Evolutionary conservation across 2,329 filamentous ascomycete species (phyloP).

Genomic region (Magnaporthiopsis incrustans): DNA sequence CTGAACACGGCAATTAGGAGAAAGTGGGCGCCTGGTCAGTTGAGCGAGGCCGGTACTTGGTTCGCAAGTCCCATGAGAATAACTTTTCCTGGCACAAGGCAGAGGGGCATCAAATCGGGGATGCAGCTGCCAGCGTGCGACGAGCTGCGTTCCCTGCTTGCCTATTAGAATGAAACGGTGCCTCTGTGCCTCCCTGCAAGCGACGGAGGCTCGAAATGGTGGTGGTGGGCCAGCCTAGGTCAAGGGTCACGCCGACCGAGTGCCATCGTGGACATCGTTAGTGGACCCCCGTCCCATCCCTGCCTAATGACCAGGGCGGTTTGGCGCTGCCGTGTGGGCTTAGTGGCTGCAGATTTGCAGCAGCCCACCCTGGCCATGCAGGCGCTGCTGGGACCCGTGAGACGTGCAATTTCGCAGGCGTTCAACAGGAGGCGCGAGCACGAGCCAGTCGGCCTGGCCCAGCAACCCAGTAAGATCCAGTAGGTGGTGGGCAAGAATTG

Average conservation of each 20-base stretch:
- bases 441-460: background rate
- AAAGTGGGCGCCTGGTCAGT: background rate
- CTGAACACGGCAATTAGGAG: background rate
- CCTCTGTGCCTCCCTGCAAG: background rate
- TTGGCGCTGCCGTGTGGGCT: background rate
- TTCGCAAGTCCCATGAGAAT: background rate
- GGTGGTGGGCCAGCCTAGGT: background rate
- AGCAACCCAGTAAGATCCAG: background rate
- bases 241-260: background rate
- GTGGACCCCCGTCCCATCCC: background rate
- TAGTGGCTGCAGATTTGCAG: background rate
- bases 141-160: background rate
- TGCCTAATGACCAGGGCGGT: background rate
- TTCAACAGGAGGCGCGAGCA: background rate
- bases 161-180: background rate
- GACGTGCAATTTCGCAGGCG: background rate
- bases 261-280: background rate
- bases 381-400: slow-evolving; percentile 1
- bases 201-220: background rate
- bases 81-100: background rate
- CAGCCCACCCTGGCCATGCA: background rate
- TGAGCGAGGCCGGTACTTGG: background rate
- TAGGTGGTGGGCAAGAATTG: background rate
- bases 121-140: background rate
- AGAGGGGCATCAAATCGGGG: no score